These are phyloP conservation scores for Stromatinia cepivora DNA, from an alignment of 2,329 filamentous ascomycete genomes.

Conservation along the genomic window DNA sequence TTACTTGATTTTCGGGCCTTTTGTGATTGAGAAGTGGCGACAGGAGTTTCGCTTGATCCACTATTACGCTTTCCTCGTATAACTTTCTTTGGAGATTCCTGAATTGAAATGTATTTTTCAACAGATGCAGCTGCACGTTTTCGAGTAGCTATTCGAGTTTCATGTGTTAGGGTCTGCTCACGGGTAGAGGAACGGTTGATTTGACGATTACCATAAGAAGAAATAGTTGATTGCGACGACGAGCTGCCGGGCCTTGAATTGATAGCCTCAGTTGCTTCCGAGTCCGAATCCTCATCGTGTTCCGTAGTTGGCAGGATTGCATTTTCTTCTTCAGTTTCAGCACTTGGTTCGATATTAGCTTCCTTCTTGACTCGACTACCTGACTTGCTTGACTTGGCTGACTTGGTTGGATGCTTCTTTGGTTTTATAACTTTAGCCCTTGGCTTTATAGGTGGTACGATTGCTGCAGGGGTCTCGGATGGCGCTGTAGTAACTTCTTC, in stretches of 20 bases:
- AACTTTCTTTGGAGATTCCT: slow-evolving; percentile 15
- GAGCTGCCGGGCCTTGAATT: slow-evolving; percentile 31
- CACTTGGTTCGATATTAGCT: slow-evolving; percentile 12
- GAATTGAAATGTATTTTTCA: neutral
- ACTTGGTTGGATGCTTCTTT: slow-evolving; percentile 26
- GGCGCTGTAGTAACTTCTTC: slow-evolving; percentile 10
- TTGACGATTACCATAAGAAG: slow-evolving; percentile 27
- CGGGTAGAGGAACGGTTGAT: slow-evolving; percentile 26
- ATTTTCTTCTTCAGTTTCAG: slow-evolving; percentile 28
- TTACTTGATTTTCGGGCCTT: slow-evolving; percentile 24
- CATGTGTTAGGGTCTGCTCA: slow-evolving; percentile 25
- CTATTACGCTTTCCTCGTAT: slow-evolving; percentile 25
- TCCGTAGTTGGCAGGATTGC: slow-evolving; percentile 35
- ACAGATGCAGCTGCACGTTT: neutral
- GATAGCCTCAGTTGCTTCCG: slow-evolving; percentile 26
- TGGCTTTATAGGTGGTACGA: slow-evolving; percentile 21
- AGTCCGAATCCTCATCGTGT: slow-evolving; percentile 30
- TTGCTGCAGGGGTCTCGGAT: slow-evolving; percentile 3
- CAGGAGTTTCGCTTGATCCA: slow-evolving; percentile 17
- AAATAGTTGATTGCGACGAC: slow-evolving; percentile 29
- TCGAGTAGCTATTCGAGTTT: slow-evolving; percentile 20
- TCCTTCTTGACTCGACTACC: slow-evolving; percentile 29
- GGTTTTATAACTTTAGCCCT: slow-evolving; percentile 25
- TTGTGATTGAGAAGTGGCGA: neutral
- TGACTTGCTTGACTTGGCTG: slow-evolving; percentile 24